Base-by-base conservation (phyloP, 164 flowering plant genomes). In the Macadamia tetraphylla region DNA sequence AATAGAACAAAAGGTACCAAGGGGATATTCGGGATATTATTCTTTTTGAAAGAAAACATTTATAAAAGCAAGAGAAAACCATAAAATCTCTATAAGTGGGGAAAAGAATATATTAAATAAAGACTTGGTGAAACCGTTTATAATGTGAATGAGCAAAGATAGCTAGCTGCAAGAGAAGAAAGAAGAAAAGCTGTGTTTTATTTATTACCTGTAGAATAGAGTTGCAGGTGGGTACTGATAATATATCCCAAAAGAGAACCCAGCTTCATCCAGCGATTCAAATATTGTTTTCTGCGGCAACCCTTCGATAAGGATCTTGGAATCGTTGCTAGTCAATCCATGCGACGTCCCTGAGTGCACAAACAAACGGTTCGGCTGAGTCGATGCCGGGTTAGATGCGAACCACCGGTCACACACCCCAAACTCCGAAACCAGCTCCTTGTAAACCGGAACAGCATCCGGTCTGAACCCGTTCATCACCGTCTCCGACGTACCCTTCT, bases 351-450 rank as follows among this genome's bases (percentile, higher is more conserved):
- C 98, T 1, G 97, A 89, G 75, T 93, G 97, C 44, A 90, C 79
- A 29, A 62, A 93, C 62, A 84, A 70, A 79, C 98, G 75, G 71
- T 91, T 91, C 18, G 98, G 95, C 75, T 91, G 98, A 6, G 98
- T 93, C 63, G 82, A 75, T 0, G 91, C 70, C 30, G 94, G 98
- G 0, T 84, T 10, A 7, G 95, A 83, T 11, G 97, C 82, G 69
- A 90, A 91, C 97, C 98, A 93, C 65, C 90, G 71, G 60, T 93
- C 98, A 62, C 80, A 93, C 14, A 93, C 82, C 0, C 85, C 91
- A 60, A 89, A 93, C 48, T 89, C 84, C 18, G 74, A 5, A 0
- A 84, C 90, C 74, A 90, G 71, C 65, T 82, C 81, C 70, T 69
- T 81, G 70, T 76, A 88, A 7, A 93, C 89, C 3, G 98, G 90